Conservation (phyloP, 345 rosid species). For the Eucalyptus rudis region DNA sequence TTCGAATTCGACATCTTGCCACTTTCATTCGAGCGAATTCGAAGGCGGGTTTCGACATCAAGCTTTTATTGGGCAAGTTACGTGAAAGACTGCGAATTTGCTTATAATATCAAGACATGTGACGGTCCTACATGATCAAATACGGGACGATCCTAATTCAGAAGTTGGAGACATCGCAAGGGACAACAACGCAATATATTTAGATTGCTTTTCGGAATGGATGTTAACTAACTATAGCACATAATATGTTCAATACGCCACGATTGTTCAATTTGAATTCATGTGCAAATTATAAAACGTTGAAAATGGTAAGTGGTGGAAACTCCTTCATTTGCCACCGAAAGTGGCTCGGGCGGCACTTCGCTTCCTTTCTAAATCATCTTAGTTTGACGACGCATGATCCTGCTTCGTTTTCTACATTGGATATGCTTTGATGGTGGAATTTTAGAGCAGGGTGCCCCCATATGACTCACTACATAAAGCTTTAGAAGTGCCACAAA, state of each 20-base stretch:
- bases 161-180: background rate
- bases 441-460: background rate
- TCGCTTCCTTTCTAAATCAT: background rate
- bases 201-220: background rate
- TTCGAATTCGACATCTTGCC: background rate
- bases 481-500: background rate
- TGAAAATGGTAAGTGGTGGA: background rate
- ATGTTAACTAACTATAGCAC: background rate
- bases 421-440: background rate
- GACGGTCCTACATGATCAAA: background rate
- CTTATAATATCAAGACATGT: background rate
- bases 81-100: background rate
- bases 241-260: background rate
- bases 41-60: background rate
- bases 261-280: background rate
- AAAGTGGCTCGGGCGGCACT: background rate
- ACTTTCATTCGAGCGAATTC: background rate
- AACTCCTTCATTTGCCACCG: background rate
- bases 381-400: background rate
- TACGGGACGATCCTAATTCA: background rate
- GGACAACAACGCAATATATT: too few species aligned
- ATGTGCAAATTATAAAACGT: background rate
- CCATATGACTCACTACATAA: background rate
- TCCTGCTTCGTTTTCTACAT: background rate
- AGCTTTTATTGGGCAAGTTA: background rate